phyloP scores from a whole-genome alignment of 192 early-diverging fungal species.

The Entrophospora sp. region DNA sequence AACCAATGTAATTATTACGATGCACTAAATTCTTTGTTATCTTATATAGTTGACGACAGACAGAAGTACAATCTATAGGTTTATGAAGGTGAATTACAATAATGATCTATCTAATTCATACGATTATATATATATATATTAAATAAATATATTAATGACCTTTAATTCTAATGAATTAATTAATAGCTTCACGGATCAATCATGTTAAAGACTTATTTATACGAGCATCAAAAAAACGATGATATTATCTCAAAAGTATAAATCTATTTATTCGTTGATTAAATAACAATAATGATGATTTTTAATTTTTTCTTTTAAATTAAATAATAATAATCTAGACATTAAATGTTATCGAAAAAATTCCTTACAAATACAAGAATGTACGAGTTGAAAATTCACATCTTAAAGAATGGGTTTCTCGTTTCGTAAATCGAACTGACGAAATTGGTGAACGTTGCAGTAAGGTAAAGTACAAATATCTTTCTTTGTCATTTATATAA shows the following conservation, averaged over 20 bases:
- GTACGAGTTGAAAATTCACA: conserved; percentile 4
- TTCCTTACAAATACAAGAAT: neutral
- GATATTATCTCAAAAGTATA: conserved; percentile 5
- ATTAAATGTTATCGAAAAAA: neutral
- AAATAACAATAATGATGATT: neutral
- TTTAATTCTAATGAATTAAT: neutral
- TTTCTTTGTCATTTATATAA: too few relatives aligned
- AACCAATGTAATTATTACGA: neutral
- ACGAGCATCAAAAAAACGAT: neutral
- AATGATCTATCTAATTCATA: too few relatives aligned
- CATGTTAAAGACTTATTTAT: neutral
- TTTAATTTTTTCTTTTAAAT: neutral
- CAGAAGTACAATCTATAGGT: too few relatives aligned
- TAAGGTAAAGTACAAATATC: neutral
- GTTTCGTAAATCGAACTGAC: neutral
- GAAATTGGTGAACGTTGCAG: neutral
- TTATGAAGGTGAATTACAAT: too few relatives aligned
- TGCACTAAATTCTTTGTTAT: too few relatives aligned
- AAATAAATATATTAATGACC: neutral
- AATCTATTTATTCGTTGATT: neutral
- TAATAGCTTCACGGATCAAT: neutral
- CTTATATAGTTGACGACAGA: too few relatives aligned
- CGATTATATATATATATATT: neutral
- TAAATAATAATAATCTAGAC: neutral
- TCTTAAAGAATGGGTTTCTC: conserved; percentile 4